Conservation (phyloP, 495 filamentous ascomycete genomes). For the Aspergillus panamensis region DNA sequence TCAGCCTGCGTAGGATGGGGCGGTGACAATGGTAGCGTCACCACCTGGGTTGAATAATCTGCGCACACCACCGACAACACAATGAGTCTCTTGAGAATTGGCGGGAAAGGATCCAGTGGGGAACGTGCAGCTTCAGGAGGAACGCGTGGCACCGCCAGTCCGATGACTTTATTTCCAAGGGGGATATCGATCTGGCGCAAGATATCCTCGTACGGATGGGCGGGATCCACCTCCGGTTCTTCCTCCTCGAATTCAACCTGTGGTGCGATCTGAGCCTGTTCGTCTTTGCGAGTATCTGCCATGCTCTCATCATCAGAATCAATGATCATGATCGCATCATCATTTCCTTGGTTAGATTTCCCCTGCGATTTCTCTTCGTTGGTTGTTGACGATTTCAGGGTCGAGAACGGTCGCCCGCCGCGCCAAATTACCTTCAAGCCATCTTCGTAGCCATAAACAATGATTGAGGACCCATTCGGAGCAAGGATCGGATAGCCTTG, state of each 20-base stretch:
- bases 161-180: conserved; percentile 58
- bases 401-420: conserved; percentile 66
- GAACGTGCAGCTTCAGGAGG: conserved; percentile 43
- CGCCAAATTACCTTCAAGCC: conserved; percentile 78
- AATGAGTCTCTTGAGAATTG: conserved; percentile 59
- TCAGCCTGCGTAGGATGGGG: conserved; percentile 56
- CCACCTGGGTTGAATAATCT: conserved; percentile 62
- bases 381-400: conserved; percentile 25
- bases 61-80: conserved; percentile 70
- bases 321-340: conserved; percentile 69
- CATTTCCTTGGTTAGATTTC: conserved; percentile 36
- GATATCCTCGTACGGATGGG: conserved; percentile 51
- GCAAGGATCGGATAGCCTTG: conserved; percentile 72
- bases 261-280: conserved; percentile 34
- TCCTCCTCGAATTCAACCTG: conserved; percentile 51
- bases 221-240: conserved; percentile 57
- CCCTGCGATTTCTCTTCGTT: conserved; percentile 29
- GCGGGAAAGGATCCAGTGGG: conserved; percentile 54
- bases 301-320: conserved; percentile 74
- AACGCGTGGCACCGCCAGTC: conserved; percentile 58
- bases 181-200: conserved; percentile 65
- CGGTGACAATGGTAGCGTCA: conserved; percentile 70
- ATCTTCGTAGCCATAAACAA: conserved; percentile 77
- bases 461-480: conserved; percentile 79
- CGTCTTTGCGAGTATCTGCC: conserved; percentile 33